Conservation (phyloP, 441 rosid genomes). For the Adansonia rubrostipa region DNA sequence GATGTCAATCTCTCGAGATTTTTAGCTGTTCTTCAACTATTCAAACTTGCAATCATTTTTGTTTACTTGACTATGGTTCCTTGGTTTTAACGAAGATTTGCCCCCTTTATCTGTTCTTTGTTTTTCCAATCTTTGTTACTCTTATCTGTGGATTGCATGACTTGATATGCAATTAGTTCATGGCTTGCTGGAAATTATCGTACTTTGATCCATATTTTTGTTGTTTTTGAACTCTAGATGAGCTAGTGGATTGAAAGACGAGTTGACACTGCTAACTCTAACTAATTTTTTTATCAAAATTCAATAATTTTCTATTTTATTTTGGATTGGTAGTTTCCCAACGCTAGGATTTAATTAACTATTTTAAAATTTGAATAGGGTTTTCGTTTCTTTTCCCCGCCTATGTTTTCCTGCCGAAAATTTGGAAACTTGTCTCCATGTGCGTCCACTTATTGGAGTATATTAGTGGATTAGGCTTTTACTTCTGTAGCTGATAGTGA, state of each 20-base stretch:
- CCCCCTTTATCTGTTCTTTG: neutral
- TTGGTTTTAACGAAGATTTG: neutral
- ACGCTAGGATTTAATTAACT: neutral
- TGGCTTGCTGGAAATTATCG: neutral
- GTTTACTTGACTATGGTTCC: neutral
- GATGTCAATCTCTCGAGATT: neutral
- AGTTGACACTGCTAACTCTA: neutral
- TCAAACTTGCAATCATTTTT: neutral
- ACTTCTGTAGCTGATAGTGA: neutral
- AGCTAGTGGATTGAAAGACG: neutral
- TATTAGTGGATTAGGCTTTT: slow-evolving; percentile 5
- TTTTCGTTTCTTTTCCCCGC: neutral
- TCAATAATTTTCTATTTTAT: neutral
- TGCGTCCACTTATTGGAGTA: neutral
- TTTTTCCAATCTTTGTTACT: neutral
- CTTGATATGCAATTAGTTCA: neutral
- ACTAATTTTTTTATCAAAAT: neutral
- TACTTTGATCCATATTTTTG: neutral
- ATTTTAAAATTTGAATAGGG: neutral
- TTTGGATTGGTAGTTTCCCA: neutral
- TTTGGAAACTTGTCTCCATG: slow-evolving; percentile 1
- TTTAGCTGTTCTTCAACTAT: slow-evolving; percentile 6
- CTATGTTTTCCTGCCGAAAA: neutral
- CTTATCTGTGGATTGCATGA: neutral
- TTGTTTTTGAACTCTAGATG: neutral